Evolutionary conservation across 2,329 filamentous ascomycete genomes (phyloP).

Genomic region (Colletotrichum sp.): DNA sequence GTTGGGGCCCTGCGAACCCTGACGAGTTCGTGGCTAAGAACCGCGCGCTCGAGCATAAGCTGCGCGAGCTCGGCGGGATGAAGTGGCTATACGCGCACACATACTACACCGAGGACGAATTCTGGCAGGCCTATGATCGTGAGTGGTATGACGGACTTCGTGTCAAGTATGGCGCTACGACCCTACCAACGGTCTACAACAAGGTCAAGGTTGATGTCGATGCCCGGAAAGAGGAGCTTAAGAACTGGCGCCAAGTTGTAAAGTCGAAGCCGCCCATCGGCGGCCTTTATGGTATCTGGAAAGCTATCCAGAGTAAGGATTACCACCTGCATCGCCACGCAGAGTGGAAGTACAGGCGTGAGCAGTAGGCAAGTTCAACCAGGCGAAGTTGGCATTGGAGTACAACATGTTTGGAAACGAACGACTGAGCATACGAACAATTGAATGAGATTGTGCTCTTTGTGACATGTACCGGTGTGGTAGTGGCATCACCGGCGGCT

Average conservation of each 20-base stretch:
- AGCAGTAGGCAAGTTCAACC: background rate
- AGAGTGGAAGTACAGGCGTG: slow-evolving; percentile 56
- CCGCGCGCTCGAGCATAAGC: slow-evolving; percentile 72
- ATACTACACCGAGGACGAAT: slow-evolving; percentile 78
- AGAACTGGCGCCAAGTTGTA: slow-evolving; percentile 43
- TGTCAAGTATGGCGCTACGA: slow-evolving; percentile 64
- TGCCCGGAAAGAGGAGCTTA: slow-evolving; percentile 43
- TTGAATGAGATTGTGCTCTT: background rate
- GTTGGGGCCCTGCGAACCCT: slow-evolving; percentile 66
- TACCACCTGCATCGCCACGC: slow-evolving; percentile 59
- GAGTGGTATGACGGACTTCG: slow-evolving; percentile 68
- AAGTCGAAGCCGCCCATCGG: slow-evolving; percentile 60
- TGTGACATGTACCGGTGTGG: background rate
- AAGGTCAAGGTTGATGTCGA: slow-evolving; percentile 67
- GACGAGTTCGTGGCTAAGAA: slow-evolving; percentile 73
- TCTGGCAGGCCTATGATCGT: slow-evolving; percentile 68
- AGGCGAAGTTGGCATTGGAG: background rate
- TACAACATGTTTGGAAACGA: background rate
- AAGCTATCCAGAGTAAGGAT: slow-evolving; percentile 62
- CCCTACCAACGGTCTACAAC: slow-evolving; percentile 72
- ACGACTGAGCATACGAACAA: background rate
- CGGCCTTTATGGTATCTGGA: slow-evolving; percentile 64
- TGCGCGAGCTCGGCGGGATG: slow-evolving; percentile 73
- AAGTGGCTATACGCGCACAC: slow-evolving; percentile 91
- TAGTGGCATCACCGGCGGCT: background rate